Conservation (phyloP, 345 rosid species). For the Camelina sativa region DNA sequence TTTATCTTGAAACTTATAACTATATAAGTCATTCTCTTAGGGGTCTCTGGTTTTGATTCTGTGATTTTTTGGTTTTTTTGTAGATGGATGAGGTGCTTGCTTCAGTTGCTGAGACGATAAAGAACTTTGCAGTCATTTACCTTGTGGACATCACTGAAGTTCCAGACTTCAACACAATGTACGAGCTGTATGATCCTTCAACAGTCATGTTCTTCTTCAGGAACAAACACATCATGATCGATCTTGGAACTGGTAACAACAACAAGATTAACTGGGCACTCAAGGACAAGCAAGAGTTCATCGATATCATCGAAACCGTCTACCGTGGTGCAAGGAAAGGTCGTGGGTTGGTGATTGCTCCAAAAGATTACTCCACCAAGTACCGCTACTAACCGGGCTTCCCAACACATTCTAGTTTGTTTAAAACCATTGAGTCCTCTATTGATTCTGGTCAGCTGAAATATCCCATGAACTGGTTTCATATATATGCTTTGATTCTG, state of each 20-base stretch:
- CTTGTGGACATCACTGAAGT: constrained; percentile 92
- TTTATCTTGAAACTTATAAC: neutral
- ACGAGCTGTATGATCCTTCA: constrained; percentile 90
- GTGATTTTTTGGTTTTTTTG: constrained; percentile 13
- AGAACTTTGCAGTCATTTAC: constrained; percentile 96
- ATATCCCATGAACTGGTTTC: constrained; percentile 26
- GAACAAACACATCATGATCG: constrained; percentile 98
- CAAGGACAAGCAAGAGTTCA: constrained; percentile 97
- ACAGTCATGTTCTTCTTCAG: constrained; percentile 97
- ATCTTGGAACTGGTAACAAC: constrained; percentile 96
- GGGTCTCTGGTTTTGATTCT: neutral
- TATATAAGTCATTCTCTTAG: neutral
- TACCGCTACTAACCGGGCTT: constrained; percentile 69
- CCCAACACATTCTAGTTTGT: neutral
- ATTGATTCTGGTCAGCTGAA: constrained; percentile 33
- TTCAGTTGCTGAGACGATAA: constrained; percentile 87
- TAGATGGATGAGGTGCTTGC: constrained; percentile 96
- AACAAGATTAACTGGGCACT: constrained; percentile 99
- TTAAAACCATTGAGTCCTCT: constrained; percentile 4
- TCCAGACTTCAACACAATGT: constrained; percentile 95
- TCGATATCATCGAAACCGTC: constrained; percentile 84
- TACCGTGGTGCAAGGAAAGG: constrained; percentile 93
- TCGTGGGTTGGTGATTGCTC: constrained; percentile 97
- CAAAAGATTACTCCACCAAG: constrained; percentile 95
- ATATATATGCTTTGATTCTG: constrained; percentile 23